phyloP scores from a whole-genome alignment of 768 basidiomycete species.

The Amanita rubescens region DNA sequence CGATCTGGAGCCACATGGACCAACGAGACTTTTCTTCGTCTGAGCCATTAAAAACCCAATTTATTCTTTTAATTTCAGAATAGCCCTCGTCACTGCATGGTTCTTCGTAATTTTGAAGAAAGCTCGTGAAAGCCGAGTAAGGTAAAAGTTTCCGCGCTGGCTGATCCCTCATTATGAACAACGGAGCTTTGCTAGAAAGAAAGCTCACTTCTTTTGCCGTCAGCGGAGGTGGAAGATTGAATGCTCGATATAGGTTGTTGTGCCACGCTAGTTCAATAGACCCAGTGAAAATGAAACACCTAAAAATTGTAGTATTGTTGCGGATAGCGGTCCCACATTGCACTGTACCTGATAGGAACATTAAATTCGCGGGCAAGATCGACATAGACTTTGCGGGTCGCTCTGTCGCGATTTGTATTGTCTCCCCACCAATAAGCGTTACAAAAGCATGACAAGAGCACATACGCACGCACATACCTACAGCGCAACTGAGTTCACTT shows the following conservation, averaged over 20 bases:
- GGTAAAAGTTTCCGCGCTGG: conserved; percentile 48
- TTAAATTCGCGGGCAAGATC: conserved; percentile 51
- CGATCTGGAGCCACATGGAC: conserved; percentile 83
- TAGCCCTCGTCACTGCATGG: conserved; percentile 69
- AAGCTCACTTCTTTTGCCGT: conserved; percentile 33
- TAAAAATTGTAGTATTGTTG: conserved; percentile 16
- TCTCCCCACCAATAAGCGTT: conserved; percentile 36
- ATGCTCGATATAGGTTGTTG: conserved; percentile 87
- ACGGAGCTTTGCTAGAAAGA: background rate
- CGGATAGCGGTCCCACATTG: background rate
- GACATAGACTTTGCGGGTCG: conserved; percentile 67
- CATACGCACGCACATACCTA: conserved; percentile 54
- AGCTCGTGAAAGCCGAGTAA: conserved; percentile 50
- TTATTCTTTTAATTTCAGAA: conserved; percentile 63
- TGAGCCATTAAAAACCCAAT: conserved; percentile 74
- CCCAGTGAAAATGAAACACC: conserved; percentile 72
- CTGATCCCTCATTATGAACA: conserved; percentile 20
- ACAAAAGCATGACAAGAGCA: background rate
- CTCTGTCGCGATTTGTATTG: conserved; percentile 80
- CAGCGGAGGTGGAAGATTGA: conserved; percentile 42
- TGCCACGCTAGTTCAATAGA: conserved; percentile 84
- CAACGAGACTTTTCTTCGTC: conserved; percentile 66
- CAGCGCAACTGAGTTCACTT: conserved; percentile 59
- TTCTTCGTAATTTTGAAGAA: conserved; percentile 55
- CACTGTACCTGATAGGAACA: conserved; percentile 46